phyloP scores from a whole-genome alignment of 2,329 filamentous ascomycete genomes.

The Fusarium sp. region DNA sequence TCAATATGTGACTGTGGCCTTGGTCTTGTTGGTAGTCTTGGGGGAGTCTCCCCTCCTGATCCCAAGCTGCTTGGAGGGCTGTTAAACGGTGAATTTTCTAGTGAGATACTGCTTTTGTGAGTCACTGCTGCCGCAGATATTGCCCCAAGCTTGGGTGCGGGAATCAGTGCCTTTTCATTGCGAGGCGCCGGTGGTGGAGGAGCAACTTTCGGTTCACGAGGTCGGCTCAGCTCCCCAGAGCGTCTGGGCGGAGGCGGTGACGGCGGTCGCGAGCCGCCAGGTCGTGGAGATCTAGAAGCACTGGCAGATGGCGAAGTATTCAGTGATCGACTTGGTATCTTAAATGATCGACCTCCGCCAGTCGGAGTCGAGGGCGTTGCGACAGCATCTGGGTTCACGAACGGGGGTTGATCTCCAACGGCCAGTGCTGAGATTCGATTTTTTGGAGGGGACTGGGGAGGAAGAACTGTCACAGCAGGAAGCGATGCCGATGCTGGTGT shows the following conservation, averaged over 20 bases:
- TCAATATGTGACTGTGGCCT: conserved; percentile 58
- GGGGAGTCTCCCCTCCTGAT: conserved; percentile 64
- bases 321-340: conserved; percentile 67
- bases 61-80: conserved; percentile 84
- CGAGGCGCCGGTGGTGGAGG: conserved; percentile 84
- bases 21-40: conserved; percentile 64
- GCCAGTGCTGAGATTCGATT: conserved; percentile 53
- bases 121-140: conserved; percentile 30
- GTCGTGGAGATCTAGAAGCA: conserved; percentile 60
- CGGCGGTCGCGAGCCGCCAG: conserved; percentile 65
- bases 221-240: conserved; percentile 69
- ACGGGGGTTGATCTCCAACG: conserved; percentile 59
- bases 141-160: conserved; percentile 39
- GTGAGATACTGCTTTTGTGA: conserved; percentile 44
- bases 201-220: conserved; percentile 59
- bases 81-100: conserved; percentile 81
- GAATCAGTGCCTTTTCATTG: conserved; percentile 73
- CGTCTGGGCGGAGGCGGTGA: conserved; percentile 74
- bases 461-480: conserved; percentile 76
- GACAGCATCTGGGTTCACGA: conserved; percentile 63
- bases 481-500: conserved; percentile 55
- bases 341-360: conserved; percentile 62
- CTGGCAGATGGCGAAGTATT: conserved; percentile 62
- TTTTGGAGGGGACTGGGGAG: conserved; percentile 77
- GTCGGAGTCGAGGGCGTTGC: conserved; percentile 58